Conservation (phyloP, 345 rosid species). For the Acer negundo region DNA sequence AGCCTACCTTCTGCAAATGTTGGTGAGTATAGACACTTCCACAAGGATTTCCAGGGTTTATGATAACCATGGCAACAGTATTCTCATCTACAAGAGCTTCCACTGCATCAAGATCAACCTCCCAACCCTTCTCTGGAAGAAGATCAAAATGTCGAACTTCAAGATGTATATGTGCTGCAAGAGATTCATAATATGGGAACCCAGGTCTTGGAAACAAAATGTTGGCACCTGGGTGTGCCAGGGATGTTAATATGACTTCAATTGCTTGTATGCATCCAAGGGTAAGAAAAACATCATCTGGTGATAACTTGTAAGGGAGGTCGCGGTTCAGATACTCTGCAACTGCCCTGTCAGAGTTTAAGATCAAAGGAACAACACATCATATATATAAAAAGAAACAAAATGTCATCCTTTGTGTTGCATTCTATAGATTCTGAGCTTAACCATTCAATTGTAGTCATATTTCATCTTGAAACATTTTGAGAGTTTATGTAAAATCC, state of each 20-base stretch:
- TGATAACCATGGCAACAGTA: constrained; percentile 63
- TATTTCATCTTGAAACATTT: background rate
- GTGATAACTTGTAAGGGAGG: constrained; percentile 54
- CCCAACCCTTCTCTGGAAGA: constrained; percentile 67
- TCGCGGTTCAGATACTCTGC: constrained; percentile 59
- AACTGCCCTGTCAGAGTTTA: constrained; percentile 44
- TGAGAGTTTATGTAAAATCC: too few relatives aligned
- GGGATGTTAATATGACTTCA: constrained; percentile 44
- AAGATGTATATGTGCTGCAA: constrained; percentile 38
- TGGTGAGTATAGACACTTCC: constrained; percentile 58
- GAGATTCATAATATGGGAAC: constrained; percentile 57
- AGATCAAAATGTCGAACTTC: constrained; percentile 67
- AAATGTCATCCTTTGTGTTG: background rate
- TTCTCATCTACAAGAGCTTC: constrained; percentile 64
- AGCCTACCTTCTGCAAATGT: constrained; percentile 54
- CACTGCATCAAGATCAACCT: constrained; percentile 58
- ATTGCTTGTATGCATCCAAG: constrained; percentile 67
- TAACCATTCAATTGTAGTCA: background rate
- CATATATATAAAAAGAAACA: background rate
- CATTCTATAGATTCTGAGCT: background rate
- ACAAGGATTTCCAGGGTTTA: constrained; percentile 70
- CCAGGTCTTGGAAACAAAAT: constrained; percentile 70
- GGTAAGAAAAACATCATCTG: constrained; percentile 53
- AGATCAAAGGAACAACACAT: background rate
- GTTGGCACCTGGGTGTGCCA: constrained; percentile 64